Evolutionary conservation across 2,329 filamentous ascomycete genomes (phyloP).

Genomic region (Fusarium chlamydosporum): DNA sequence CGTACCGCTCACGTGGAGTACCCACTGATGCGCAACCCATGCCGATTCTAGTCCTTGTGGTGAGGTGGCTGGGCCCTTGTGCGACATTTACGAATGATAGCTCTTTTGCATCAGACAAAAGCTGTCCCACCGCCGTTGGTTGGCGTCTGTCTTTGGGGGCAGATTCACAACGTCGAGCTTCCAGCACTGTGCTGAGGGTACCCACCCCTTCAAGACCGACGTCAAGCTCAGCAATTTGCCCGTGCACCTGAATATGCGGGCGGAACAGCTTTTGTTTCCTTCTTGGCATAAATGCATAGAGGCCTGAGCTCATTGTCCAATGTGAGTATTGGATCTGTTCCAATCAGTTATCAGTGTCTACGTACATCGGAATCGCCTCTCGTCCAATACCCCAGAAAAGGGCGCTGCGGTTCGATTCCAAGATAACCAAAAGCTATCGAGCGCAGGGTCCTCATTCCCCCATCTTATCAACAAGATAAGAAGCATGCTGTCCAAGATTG

Average conservation of each 20-base stretch:
- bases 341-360: neutral
- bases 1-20: constrained; percentile 51
- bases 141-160: constrained; percentile 27
- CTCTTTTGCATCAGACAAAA: constrained; percentile 41
- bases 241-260: constrained; percentile 42
- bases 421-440: neutral
- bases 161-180: constrained; percentile 31
- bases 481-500: constrained; percentile 30
- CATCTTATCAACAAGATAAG: constrained; percentile 17
- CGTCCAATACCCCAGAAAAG: neutral
- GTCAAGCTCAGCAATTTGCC: constrained; percentile 42
- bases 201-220: constrained; percentile 41
- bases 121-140: constrained; percentile 43
- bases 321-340: neutral
- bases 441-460: constrained; percentile 2
- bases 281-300: constrained; percentile 45
- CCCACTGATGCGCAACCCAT: constrained; percentile 52
- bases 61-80: constrained; percentile 48
- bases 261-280: constrained; percentile 46
- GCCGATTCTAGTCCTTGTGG: constrained; percentile 47
- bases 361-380: neutral
- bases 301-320: constrained; percentile 10
- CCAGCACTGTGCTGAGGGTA: constrained; percentile 40
- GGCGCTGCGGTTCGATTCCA: neutral
- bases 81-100: constrained; percentile 44